These are phyloP conservation scores for Pseudogymnoascus sp. DNA, from an alignment of 2,329 filamentous ascomycete genomes.

Conservation along the genomic window DNA sequence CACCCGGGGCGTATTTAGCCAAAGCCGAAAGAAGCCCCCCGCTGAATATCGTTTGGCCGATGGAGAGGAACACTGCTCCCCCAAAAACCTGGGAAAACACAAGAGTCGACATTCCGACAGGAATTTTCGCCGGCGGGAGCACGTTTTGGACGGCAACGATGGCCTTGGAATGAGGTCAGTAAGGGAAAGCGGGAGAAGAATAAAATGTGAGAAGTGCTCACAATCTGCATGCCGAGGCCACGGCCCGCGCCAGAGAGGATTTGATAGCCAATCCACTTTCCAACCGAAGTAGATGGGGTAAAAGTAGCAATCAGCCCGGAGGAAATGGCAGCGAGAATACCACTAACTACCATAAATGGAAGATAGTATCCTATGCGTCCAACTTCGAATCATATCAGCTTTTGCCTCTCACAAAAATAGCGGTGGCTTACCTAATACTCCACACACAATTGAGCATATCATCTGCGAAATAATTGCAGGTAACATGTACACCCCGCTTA, in stretches of 20 bases:
- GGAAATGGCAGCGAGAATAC: slow-evolving; percentile 23
- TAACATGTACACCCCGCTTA: slow-evolving; percentile 23
- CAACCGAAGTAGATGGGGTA: slow-evolving; percentile 14
- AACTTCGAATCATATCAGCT: slow-evolving; percentile 17
- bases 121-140: slow-evolving; percentile 22
- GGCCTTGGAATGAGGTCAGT: slow-evolving; percentile 14
- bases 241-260: slow-evolving; percentile 20
- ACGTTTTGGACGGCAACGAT: slow-evolving; percentile 28
- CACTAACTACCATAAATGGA: slow-evolving; percentile 26
- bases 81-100: slow-evolving; percentile 28
- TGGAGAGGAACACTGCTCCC: slow-evolving; percentile 25
- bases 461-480: slow-evolving; percentile 16
- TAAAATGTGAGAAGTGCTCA: slow-evolving; percentile 9
- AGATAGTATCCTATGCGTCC: slow-evolving; percentile 28
- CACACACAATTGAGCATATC: slow-evolving; percentile 15
- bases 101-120: slow-evolving; percentile 26
- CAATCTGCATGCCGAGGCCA: slow-evolving; percentile 20
- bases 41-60: slow-evolving; percentile 26
- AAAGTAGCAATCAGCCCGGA: slow-evolving; percentile 29
- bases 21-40: slow-evolving; percentile 23
- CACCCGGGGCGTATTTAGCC: slow-evolving; percentile 23
- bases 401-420: slow-evolving; percentile 5
- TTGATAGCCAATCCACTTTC: slow-evolving; percentile 22
- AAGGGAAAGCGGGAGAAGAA: slow-evolving; percentile 13
- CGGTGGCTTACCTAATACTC: slow-evolving; percentile 19